Base-by-base conservation (phyloP, 805 yeast species). In the Candida andamanensis region DNA sequence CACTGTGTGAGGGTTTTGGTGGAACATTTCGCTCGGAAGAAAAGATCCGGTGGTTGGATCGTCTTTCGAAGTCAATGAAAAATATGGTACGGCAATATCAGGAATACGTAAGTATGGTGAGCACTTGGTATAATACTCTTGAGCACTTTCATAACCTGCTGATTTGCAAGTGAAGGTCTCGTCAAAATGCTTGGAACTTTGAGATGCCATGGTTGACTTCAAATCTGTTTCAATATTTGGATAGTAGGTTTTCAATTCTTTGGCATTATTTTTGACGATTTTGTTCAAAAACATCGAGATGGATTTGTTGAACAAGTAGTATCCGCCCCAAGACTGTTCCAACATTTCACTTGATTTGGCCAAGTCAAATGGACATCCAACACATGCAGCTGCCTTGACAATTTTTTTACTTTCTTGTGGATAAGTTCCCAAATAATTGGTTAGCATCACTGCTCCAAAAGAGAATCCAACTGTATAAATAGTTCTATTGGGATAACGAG, bases 321-420 rank as follows among this genome's bases (percentile, higher is more conserved):
- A 28, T 2, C 69, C 70, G 17, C 63, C 41, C 51, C 54, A 57
- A 17, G 63, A 52, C 15, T 20, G 28, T 24, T 64, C 60, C 27
- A 85, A 47, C 17, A 55, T 59, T 32, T 56, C 44, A 9, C 74
- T 60, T 16, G 81, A 68, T 27, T 67, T 66, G 12, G 56, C 52
- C 52, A 85, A 55, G 47, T 85, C 90, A 90, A 92, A 85, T 1
- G 94, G 90, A 24, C 81, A 78, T 6, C 84, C 67, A 4, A 77
- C 63, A 13, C 54, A 33, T 24, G 72, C 64, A 1, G 84, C 87
- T 16, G 80, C 76, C 32, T 54, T 46, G 24, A 63, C 45, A 6
- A 53, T 25, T 23, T 38, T 41, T 12, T 58, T 57, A 16, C 63
- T 53, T 15, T 43, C 49, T 1, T 59, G 68, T 8, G 72, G 74